Conservation (phyloP, 495 filamentous ascomycete genomes). For the Aspergillus baeticus region DNA sequence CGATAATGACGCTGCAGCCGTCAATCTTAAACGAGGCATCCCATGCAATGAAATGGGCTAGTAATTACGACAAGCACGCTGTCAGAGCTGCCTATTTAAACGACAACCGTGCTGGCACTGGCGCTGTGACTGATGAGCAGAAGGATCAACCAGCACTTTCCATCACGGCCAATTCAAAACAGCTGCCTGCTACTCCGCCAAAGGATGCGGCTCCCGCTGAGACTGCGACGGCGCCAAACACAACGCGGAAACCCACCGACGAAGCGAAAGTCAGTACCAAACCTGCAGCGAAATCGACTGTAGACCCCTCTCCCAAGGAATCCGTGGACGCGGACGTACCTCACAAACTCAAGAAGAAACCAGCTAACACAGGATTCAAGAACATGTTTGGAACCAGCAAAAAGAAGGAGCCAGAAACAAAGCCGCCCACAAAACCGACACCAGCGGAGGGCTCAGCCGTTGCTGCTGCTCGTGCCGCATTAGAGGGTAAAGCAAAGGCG, state of each 20-base stretch:
- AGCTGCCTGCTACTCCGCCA: slow-evolving; percentile 29
- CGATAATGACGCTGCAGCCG: slow-evolving; percentile 85
- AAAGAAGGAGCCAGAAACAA: slow-evolving; percentile 33
- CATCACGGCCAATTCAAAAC: slow-evolving; percentile 25
- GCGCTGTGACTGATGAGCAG: slow-evolving; percentile 32
- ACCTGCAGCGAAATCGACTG: slow-evolving; percentile 21
- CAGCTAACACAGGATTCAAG: slow-evolving; percentile 45
- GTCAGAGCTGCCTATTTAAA: slow-evolving; percentile 79
- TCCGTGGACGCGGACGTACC: slow-evolving; percentile 30
- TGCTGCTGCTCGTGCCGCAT: slow-evolving; percentile 51
- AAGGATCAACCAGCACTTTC: slow-evolving; percentile 7
- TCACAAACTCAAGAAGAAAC: slow-evolving; percentile 50
- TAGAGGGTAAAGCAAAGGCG: slow-evolving; percentile 42
- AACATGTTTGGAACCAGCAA: slow-evolving; percentile 45
- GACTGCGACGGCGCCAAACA: slow-evolving; percentile 6
- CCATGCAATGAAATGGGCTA: slow-evolving; percentile 93
- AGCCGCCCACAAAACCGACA: slow-evolving; percentile 37
- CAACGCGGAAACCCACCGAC: slow-evolving; percentile 3
- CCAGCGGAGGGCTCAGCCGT: slow-evolving; percentile 40
- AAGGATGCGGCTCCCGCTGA: slow-evolving; percentile 23
- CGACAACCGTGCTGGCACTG: slow-evolving; percentile 67
- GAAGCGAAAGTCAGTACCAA: slow-evolving; percentile 19
- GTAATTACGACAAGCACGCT: slow-evolving; percentile 69
- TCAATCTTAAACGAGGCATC: slow-evolving; percentile 83
- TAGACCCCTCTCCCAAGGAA: slow-evolving; percentile 28